These are phyloP conservation scores for Aegilops longissima DNA, from an alignment of 176 grass and related monocot species.

Conservation along the genomic window DNA sequence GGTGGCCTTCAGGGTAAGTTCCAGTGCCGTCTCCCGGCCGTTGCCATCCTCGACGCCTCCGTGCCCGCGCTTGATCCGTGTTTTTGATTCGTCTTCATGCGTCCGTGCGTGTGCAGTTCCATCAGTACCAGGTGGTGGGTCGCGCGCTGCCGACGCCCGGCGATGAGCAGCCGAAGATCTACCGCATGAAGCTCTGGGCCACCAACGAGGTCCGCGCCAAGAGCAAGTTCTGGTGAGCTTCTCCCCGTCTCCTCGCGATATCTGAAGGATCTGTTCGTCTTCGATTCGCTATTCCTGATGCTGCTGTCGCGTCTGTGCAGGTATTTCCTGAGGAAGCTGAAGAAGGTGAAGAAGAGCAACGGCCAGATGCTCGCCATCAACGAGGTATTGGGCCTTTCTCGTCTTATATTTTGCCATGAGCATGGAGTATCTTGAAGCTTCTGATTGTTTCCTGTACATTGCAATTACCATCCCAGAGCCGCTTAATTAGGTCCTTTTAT, in stretches of 20 bases:
- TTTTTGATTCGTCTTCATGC: not conserved
- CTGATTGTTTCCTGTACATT: not conserved
- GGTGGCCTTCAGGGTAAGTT: slow-evolving; percentile 58
- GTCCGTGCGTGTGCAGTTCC: slow-evolving; percentile 46
- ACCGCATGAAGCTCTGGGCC: slow-evolving; percentile 88
- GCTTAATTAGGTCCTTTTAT: too few species aligned
- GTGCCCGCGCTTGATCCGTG: not conserved
- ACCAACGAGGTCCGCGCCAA: slow-evolving; percentile 86
- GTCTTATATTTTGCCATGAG: not conserved
- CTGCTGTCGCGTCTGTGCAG: not conserved
- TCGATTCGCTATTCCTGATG: not conserved
- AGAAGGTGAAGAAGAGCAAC: slow-evolving; percentile 95
- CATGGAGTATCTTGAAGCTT: not conserved
- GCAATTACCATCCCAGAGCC: not conserved
- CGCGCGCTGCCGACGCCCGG: slow-evolving; percentile 60
- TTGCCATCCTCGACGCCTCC: not conserved
- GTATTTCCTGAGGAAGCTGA: slow-evolving; percentile 88
- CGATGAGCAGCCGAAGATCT: slow-evolving; percentile 88
- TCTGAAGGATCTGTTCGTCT: not conserved
- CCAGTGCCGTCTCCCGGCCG: not conserved
- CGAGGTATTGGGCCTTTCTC: slow-evolving; percentile 38
- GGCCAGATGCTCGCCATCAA: slow-evolving; percentile 80
- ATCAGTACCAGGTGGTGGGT: slow-evolving; percentile 91
- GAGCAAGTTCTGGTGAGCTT: slow-evolving; percentile 73
- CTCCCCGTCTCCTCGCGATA: not conserved